These are phyloP conservation scores for Suhomyces kilbournensis DNA, from an alignment of 805 yeast species.

Conservation along the genomic window DNA sequence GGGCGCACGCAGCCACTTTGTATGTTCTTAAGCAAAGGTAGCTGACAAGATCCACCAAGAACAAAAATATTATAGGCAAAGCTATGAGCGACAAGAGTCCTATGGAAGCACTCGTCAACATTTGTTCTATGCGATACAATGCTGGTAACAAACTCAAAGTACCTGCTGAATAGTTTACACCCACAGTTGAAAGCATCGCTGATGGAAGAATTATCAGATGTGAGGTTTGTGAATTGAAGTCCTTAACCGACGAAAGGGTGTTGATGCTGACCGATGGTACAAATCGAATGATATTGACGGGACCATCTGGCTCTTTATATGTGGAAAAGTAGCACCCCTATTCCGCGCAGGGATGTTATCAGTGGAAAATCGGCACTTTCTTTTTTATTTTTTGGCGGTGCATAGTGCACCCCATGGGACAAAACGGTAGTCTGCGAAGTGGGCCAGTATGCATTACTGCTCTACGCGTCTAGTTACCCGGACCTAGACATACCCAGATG, in stretches of 20 bases:
- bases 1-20: constrained; percentile 1
- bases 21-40: constrained; percentile 5
- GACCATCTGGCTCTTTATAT: background rate
- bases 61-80: constrained; percentile 1
- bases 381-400: background rate
- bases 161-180: constrained; percentile 1
- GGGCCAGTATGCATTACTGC: background rate
- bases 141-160: constrained; percentile 2
- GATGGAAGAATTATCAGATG: background rate
- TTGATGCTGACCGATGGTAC: background rate
- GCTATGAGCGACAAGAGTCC: constrained; percentile 6
- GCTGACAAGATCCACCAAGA: constrained; percentile 4
- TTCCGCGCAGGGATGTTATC: background rate
- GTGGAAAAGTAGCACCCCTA: background rate
- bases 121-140: constrained; percentile 3
- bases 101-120: constrained; percentile 6
- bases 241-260: background rate
- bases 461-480: background rate
- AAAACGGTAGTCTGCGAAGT: background rate
- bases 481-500: background rate
- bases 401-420: background rate
- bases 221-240: background rate
- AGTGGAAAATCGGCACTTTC: background rate
- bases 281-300: background rate
- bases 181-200: background rate